Conservation (phyloP, 306 rosid genomes). For the Senna tora region DNA sequence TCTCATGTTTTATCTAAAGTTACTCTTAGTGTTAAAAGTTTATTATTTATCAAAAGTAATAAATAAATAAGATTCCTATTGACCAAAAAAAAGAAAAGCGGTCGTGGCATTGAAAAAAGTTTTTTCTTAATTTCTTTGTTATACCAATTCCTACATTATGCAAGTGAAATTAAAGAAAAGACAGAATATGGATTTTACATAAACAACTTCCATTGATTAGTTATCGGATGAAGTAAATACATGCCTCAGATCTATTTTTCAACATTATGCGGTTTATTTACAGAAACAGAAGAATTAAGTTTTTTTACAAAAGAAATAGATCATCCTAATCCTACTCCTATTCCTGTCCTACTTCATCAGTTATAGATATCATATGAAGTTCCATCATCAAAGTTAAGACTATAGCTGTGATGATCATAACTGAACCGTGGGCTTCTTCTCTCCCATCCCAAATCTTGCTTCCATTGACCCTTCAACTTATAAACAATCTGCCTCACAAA, state of each 20-base stretch:
- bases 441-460: constrained; percentile 44
- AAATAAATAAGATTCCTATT: no score
- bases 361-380: constrained; percentile 27
- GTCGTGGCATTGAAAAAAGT: no score
- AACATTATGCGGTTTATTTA: neutral
- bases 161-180: neutral
- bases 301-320: no score
- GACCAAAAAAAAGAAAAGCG: constrained; percentile 7
- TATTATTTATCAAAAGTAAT: no score
- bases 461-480: constrained; percentile 64
- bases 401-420: constrained; percentile 74
- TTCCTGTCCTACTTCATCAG: neutral
- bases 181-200: neutral
- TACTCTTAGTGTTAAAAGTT: no score
- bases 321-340: no score
- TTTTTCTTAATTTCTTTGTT: no score
- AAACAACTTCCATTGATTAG: constrained; percentile 8
- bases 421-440: constrained; percentile 45
- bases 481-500: constrained; percentile 43
- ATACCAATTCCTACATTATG: no score
- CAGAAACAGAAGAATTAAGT: neutral
- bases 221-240: neutral
- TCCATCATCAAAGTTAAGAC: constrained; percentile 71
- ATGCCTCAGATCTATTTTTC: neutral
- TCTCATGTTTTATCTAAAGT: no score